Percentiles rank a stretch among this genome's conserved stretches.
phyloP scores from a whole-genome alignment of 768 basidiomycete species.

The Russula sp. region DNA sequence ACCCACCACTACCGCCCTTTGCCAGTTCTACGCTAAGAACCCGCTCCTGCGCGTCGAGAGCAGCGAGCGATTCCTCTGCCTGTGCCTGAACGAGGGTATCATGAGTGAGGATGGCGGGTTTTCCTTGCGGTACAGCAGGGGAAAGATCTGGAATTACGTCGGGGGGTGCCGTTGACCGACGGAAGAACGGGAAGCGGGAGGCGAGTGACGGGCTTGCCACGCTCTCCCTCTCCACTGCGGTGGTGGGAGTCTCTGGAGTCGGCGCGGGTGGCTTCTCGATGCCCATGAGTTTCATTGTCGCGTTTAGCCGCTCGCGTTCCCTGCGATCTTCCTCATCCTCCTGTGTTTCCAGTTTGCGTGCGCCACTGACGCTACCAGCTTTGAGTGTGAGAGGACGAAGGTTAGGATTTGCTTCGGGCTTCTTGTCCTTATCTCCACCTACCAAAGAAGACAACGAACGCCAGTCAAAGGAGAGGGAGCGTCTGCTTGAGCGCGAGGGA shows the following conservation, averaged over 20 bases:
- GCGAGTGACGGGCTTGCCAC: conserved; percentile 32
- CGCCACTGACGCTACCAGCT: conserved; percentile 55
- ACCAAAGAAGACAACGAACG: conserved; percentile 68
- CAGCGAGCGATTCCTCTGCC: conserved; percentile 68
- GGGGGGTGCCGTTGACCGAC: conserved; percentile 43
- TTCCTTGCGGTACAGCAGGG: conserved; percentile 31
- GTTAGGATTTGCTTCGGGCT: conserved; percentile 43
- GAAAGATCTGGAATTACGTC: conserved; percentile 48
- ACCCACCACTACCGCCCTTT: conserved; percentile 65
- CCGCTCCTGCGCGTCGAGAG: conserved; percentile 76
- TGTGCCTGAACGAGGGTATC: conserved; percentile 76
- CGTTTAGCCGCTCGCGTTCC: conserved; percentile 82
- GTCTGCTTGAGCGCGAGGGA: conserved; percentile 42
- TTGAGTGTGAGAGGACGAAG: conserved; percentile 71
- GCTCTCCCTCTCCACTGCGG: conserved; percentile 27
- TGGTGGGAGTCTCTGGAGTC: conserved; percentile 31
- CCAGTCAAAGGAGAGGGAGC: conserved; percentile 85
- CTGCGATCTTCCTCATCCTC: conserved; percentile 91
- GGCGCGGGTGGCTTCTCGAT: conserved; percentile 61
- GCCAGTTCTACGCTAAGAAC: conserved; percentile 67
- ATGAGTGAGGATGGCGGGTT: conserved; percentile 48
- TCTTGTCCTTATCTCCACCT: conserved; percentile 64
- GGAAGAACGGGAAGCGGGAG: conserved; percentile 68
- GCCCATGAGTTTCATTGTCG: conserved; percentile 93
- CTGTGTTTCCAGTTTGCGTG: conserved; percentile 74